phyloP scores from a whole-genome alignment of 2,329 filamentous ascomycete species.

The Pseudopithomyces chartarum region DNA sequence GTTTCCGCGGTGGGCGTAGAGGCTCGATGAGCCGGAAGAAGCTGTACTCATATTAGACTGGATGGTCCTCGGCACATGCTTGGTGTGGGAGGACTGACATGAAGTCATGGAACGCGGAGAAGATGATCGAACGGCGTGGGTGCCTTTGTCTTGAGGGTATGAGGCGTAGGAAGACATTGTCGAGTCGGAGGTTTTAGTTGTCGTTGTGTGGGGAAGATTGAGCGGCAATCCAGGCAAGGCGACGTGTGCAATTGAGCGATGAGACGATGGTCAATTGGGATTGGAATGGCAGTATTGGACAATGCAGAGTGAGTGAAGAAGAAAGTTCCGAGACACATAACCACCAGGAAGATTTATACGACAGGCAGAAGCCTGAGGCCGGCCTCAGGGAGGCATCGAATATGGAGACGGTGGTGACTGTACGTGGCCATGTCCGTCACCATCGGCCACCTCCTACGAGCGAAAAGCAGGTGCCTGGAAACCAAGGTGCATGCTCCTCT shows the following conservation, averaged over 20 bases:
- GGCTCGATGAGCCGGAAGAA: conserved; percentile 25
- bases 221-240: conserved; percentile 14
- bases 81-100: conserved; percentile 19
- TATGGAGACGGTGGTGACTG: conserved; percentile 19
- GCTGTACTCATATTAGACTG: conserved; percentile 19
- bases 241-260: background rate
- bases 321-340: conserved; percentile 13
- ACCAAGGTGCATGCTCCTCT: conserved; percentile 12
- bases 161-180: conserved; percentile 33
- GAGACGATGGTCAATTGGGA: conserved; percentile 22
- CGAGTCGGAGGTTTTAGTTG: conserved; percentile 14
- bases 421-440: conserved; percentile 7
- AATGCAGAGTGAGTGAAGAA: conserved; percentile 13
- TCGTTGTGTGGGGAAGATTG: conserved; percentile 11
- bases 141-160: conserved; percentile 28
- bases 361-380: conserved; percentile 43
- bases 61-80: background rate
- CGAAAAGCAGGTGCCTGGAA: conserved; percentile 36
- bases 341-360: conserved; percentile 30
- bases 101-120: conserved; percentile 19
- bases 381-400: conserved; percentile 16
- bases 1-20: conserved; percentile 29
- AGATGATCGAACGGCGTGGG: conserved; percentile 30
- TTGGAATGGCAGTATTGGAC: conserved; percentile 24
- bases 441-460: conserved; percentile 33